Evolutionary conservation across 345 rosid species (phyloP).

Genomic region (Brassica juncea): DNA sequence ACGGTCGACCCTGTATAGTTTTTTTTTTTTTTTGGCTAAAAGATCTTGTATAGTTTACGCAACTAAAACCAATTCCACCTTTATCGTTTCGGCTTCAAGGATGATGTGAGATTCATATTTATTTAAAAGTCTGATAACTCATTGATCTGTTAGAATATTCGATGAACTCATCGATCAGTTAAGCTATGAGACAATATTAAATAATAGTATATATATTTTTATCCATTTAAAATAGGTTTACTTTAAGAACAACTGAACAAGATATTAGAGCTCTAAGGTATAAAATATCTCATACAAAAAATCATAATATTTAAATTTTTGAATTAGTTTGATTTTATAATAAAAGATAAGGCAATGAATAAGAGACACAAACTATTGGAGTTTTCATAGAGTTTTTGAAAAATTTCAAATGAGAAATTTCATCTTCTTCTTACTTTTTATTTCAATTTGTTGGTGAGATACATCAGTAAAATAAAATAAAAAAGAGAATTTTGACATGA

Average conservation of each 20-base stretch:
- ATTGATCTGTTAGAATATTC: background rate
- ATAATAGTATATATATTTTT: background rate
- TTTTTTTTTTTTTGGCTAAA: background rate
- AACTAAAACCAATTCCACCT: background rate
- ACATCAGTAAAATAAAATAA: background rate
- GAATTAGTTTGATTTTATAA: background rate
- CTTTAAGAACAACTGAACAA: too few species aligned
- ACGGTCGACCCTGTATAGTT: too few species aligned
- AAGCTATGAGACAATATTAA: background rate
- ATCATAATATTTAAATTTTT: background rate
- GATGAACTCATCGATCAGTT: background rate
- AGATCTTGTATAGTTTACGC: background rate
- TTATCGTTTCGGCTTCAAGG: background rate
- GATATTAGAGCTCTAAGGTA: background rate
- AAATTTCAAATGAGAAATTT: background rate
- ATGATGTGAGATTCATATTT: background rate
- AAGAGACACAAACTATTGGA: background rate
- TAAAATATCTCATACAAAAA: background rate
- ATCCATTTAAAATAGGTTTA: background rate
- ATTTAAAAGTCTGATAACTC: background rate
- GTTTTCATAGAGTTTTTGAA: background rate
- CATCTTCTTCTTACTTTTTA: background rate
- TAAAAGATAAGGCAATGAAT: background rate
- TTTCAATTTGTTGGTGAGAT: background rate
- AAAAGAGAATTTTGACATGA: background rate